Evolutionary conservation across 768 basidiomycete genomes (phyloP).

Genomic region (Sporobolomyces pararoseus): DNA sequence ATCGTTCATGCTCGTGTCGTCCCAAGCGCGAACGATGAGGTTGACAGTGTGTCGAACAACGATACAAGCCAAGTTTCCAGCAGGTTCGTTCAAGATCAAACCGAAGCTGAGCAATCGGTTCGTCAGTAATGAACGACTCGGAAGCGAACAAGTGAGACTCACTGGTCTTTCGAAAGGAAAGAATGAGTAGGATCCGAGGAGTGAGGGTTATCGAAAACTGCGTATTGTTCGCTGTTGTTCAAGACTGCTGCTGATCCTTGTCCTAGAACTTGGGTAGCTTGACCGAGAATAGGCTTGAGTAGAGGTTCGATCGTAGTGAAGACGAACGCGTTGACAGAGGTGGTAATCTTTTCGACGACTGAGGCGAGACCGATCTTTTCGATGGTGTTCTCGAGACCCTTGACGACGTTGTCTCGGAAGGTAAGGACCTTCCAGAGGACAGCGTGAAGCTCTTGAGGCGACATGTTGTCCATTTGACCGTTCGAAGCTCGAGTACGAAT

Average conservation of each 20-base stretch:
- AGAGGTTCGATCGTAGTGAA: constrained; percentile 82
- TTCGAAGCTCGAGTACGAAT: constrained; percentile 63
- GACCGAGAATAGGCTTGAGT: constrained; percentile 61
- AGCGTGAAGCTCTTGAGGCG: constrained; percentile 77
- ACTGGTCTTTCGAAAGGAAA: constrained; percentile 47
- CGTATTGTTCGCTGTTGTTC: constrained; percentile 66
- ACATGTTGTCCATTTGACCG: constrained; percentile 70
- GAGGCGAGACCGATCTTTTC: constrained; percentile 74
- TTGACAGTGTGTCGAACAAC: constrained; percentile 51
- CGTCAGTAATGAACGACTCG: neutral
- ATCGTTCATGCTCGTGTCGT: constrained; percentile 44
- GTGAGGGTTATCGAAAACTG: constrained; percentile 74
- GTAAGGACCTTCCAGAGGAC: constrained; percentile 79
- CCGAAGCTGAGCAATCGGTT: constrained; percentile 76
- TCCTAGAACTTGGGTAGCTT: constrained; percentile 63
- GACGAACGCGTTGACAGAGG: constrained; percentile 69
- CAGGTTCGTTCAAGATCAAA: constrained; percentile 45
- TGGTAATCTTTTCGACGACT: constrained; percentile 72
- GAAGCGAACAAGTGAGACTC: constrained; percentile 41
- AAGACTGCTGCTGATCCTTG: constrained; percentile 72
- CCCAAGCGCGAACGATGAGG: constrained; percentile 52
- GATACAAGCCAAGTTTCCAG: constrained; percentile 50
- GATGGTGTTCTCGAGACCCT: constrained; percentile 72
- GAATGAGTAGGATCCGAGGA: constrained; percentile 54
- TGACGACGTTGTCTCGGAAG: constrained; percentile 73